phyloP scores from a whole-genome alignment of 2,329 filamentous ascomycete species.

The Scytalidium sp. region DNA sequence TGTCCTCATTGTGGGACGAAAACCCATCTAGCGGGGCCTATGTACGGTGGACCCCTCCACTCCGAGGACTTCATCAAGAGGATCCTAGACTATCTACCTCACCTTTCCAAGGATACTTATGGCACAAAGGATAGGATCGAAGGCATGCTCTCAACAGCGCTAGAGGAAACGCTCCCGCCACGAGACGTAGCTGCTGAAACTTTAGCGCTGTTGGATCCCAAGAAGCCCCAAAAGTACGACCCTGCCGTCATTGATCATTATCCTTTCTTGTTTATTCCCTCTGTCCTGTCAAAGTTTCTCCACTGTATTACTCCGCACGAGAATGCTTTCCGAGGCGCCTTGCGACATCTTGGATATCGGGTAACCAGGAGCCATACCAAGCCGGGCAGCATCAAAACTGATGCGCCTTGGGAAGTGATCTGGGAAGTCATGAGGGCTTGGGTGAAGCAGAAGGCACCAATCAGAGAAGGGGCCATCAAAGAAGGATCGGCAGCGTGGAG shows the following conservation, averaged over 20 bases:
- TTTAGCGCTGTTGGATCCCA: slow-evolving; percentile 30
- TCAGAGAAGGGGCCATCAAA: slow-evolving; percentile 70
- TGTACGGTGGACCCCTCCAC: slow-evolving; percentile 91
- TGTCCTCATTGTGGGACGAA: slow-evolving; percentile 85
- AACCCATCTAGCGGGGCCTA: slow-evolving; percentile 86
- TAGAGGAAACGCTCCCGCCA: slow-evolving; percentile 60
- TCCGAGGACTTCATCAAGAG: slow-evolving; percentile 77
- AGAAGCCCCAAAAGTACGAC: slow-evolving; percentile 43
- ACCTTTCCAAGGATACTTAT: slow-evolving; percentile 67
- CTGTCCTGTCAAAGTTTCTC: slow-evolving; percentile 69
- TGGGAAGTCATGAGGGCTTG: slow-evolving; percentile 96
- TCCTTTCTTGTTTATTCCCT: slow-evolving; percentile 85
- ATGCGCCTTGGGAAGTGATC: slow-evolving; percentile 84
- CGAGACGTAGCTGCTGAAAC: slow-evolving; percentile 16
- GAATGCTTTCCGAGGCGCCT: slow-evolving; percentile 74
- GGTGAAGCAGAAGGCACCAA: slow-evolving; percentile 74
- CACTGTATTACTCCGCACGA: slow-evolving; percentile 80
- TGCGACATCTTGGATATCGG: slow-evolving; percentile 76
- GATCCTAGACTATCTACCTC: slow-evolving; percentile 70
- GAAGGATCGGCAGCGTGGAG: slow-evolving; percentile 68
- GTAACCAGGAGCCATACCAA: slow-evolving; percentile 87
- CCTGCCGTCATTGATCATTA: slow-evolving; percentile 67
- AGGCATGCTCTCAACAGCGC: slow-evolving; percentile 86
- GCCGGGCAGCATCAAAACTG: slow-evolving; percentile 85
- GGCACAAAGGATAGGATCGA: slow-evolving; percentile 77